Evolutionary conservation across 768 basidiomycete species (phyloP), one percentile per base, ranked within the genome.

Genomic region (Hirschioporus abietinus): DNA sequence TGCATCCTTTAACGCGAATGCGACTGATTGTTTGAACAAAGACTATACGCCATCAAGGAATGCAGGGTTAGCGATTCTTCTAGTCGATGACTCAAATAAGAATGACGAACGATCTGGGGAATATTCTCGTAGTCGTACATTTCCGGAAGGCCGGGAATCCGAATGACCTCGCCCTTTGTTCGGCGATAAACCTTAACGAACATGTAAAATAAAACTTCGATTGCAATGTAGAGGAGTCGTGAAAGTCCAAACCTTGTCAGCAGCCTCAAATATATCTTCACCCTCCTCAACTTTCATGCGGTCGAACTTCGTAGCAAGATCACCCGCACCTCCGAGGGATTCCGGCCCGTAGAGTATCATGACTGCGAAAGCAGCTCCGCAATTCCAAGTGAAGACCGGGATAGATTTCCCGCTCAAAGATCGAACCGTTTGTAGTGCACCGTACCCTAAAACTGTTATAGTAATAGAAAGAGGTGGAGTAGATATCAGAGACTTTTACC

Each of bases 71-170:
- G 42, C 4, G 42, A 1, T 30, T 1, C 18, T 12, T 64, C n/a
- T n/a, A 10, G 8, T 7, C 5, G 42, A 24, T 15, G 20, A 25
- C 12, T 42, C 18, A 26, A n/a, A 63, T 30, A 52, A 30, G 4
- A 63, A 20, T 63, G 18, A 20, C 25, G 1, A 25, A 63, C 36
- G 10, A 60, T 24, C 15, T 18, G n/a, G 27, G 34, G 20, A 26
- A 66, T 67, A 58, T 57, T 71, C 72, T 10, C 66, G 42, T 58
- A 72, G 73, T 8, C 72, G 70, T 26, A 62, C 30, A 24, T 66
- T 58, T 60, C 66, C 26, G 73, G 72, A 34, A 74, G 25, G 1
- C 71, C 73, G 1, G 72, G 71, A 5, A 66, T 35, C 2, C 63
- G 42, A 3, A 71, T 35, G 20, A 74, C 24, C 0, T 65, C 58